Conservation (phyloP, 2,329 filamentous ascomycete genomes). For the Diaporthe destruens region DNA sequence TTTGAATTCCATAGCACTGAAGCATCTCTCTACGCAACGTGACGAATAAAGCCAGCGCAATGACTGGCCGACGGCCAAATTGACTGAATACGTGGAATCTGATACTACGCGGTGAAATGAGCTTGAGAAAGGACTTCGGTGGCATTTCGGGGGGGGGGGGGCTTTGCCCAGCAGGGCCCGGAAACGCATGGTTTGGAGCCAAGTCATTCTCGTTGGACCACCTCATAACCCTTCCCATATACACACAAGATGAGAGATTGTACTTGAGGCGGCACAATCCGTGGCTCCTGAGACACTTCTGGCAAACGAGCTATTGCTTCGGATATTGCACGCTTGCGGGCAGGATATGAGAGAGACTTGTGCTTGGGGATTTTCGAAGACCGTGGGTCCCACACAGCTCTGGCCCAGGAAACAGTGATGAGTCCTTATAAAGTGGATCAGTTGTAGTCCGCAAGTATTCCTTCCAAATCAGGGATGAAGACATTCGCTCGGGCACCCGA, state of each 20-base stretch:
- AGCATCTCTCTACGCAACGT: neutral
- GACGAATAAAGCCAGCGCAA: neutral
- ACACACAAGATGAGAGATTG: neutral
- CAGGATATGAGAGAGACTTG: neutral
- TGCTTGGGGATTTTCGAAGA: neutral
- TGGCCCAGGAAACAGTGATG: neutral
- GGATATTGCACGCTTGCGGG: neutral
- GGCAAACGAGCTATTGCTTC: neutral
- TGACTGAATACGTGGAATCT: too few species aligned
- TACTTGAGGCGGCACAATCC: neutral
- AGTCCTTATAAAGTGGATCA: neutral
- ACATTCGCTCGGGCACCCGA: neutral
- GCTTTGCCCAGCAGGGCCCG: neutral
- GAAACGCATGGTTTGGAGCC: neutral
- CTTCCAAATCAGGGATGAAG: constrained; percentile 11
- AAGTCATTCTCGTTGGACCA: neutral
- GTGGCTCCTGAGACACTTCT: neutral
- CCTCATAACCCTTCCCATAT: neutral
- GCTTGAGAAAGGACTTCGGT: neutral
- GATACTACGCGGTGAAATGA: neutral
- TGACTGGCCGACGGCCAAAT: too few species aligned
- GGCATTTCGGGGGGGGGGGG: neutral
- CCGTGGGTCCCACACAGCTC: too few species aligned
- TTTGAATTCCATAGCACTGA: neutral
- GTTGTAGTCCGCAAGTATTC: neutral